phyloP scores from a whole-genome alignment of 1,284 basidiomycete genomes.

The Tremellales sp. region DNA sequence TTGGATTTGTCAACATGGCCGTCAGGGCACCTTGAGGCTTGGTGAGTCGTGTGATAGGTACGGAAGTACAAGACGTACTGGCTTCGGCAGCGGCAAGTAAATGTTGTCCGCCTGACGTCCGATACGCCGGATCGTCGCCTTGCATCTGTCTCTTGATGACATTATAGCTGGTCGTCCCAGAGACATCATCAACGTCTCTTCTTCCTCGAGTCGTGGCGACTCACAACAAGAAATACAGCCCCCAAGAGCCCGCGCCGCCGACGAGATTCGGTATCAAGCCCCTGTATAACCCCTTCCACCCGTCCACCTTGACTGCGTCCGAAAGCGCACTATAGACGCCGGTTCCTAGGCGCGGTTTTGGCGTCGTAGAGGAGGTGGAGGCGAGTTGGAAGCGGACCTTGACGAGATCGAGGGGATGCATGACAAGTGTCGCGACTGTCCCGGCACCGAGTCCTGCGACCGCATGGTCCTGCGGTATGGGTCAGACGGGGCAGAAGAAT shows the following conservation, averaged over 20 bases:
- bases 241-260: conserved; percentile 97
- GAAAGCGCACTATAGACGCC: conserved; percentile 73
- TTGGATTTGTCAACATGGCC: conserved; percentile 92
- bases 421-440: conserved; percentile 85
- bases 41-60: no score
- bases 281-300: conserved; percentile 83
- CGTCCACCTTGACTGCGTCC: conserved; percentile 70
- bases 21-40: conserved; percentile 70
- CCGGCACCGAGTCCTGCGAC: conserved; percentile 90
- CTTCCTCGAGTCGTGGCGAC: conserved; percentile 40
- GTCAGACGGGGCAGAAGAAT: neutral
- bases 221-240: conserved; percentile 95
- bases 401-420: conserved; percentile 96
- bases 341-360: conserved; percentile 61
- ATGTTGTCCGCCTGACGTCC: conserved; percentile 71
- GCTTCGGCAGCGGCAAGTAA: conserved; percentile 90
- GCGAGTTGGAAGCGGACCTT: conserved; percentile 95
- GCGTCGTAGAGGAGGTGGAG: conserved; percentile 5
- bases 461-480: conserved; percentile 68
- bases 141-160: conserved; percentile 74
- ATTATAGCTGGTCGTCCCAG: conserved; percentile 63
- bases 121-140: conserved; percentile 42
- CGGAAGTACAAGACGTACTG: conserved; percentile 58
- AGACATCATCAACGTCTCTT: neutral
- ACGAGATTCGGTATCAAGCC: conserved; percentile 88